Evolutionary conservation across 257 asterid species (phyloP).

Genomic region (Cordia subcordata): DNA sequence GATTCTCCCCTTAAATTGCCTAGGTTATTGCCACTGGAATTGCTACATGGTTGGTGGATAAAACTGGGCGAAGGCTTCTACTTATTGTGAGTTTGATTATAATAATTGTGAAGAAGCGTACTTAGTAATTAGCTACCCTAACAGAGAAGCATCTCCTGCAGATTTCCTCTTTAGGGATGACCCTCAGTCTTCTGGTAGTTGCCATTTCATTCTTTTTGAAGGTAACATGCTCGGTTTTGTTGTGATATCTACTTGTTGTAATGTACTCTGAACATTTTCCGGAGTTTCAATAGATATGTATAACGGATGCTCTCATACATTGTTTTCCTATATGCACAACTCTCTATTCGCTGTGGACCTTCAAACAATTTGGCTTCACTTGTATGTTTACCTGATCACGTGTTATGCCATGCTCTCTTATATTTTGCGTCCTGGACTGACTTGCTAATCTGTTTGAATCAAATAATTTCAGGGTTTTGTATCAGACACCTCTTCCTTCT

Average conservation of each 20-base stretch:
- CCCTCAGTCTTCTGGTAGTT: constrained; percentile 70
- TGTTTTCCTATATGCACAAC: too few relatives aligned
- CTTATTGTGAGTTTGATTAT: constrained; percentile 50
- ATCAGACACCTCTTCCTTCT: constrained; percentile 42
- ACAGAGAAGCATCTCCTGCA: constrained; percentile 17
- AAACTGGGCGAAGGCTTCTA: constrained; percentile 83
- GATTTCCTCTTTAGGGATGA: constrained; percentile 86
- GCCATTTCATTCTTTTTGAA: constrained; percentile 64
- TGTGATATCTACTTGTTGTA: too few relatives aligned
- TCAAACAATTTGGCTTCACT: too few relatives aligned
- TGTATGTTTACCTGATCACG: too few relatives aligned
- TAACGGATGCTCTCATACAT: too few relatives aligned
- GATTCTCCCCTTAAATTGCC: not conserved
- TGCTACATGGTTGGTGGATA: constrained; percentile 83
- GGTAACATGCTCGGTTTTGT: constrained; percentile 29
- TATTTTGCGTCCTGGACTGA: constrained; percentile 5
- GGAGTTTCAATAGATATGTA: too few relatives aligned
- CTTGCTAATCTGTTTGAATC: constrained; percentile 4
- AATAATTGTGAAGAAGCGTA: not conserved
- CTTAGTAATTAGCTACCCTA: constrained; percentile 9
- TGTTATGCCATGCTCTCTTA: not conserved
- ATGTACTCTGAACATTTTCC: too few relatives aligned
- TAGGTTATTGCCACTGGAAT: constrained; percentile 89
- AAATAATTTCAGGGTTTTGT: constrained; percentile 39
- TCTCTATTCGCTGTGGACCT: too few relatives aligned